phyloP scores from a whole-genome alignment of 176 grass and related monocot species.

The Zoysia pacifica region DNA sequence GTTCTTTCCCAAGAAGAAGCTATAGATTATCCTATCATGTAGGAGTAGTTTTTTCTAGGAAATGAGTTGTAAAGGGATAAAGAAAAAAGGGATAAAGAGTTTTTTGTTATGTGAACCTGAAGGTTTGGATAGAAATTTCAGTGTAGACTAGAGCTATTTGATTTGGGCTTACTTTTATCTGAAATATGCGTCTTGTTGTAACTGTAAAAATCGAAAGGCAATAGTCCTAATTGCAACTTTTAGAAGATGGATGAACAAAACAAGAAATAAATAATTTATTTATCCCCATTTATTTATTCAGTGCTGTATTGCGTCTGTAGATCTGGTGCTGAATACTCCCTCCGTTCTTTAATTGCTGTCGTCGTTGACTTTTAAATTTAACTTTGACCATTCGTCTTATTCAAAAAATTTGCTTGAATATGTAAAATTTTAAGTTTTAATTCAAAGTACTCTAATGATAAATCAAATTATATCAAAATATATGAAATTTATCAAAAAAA shows the following conservation, averaged over 20 bases:
- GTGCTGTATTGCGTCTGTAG: not conserved
- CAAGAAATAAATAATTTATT: not conserved
- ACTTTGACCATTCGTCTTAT: no score
- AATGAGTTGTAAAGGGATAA: not conserved
- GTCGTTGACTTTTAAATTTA: no score
- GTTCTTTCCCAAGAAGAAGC: not conserved
- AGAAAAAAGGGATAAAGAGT: not conserved
- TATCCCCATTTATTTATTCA: not conserved
- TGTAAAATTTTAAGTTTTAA: no score
- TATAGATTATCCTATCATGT: not conserved
- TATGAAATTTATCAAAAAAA: no score
- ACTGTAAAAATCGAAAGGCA: not conserved
- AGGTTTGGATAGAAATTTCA: not conserved
- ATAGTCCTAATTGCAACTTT: not conserved
- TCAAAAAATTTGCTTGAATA: no score
- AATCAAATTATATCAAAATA: no score
- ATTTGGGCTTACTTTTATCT: not conserved
- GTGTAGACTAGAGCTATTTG: not conserved
- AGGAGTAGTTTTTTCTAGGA: not conserved
- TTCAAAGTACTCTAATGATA: no score
- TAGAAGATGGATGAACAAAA: not conserved
- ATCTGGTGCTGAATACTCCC: not conserved
- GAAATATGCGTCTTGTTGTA: not conserved
- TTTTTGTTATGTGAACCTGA: not conserved
- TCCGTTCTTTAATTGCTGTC: no score